Evolutionary conservation across 2,329 filamentous ascomycete genomes (phyloP).

Genomic region (Myriosclerotinia duriaeana): DNA sequence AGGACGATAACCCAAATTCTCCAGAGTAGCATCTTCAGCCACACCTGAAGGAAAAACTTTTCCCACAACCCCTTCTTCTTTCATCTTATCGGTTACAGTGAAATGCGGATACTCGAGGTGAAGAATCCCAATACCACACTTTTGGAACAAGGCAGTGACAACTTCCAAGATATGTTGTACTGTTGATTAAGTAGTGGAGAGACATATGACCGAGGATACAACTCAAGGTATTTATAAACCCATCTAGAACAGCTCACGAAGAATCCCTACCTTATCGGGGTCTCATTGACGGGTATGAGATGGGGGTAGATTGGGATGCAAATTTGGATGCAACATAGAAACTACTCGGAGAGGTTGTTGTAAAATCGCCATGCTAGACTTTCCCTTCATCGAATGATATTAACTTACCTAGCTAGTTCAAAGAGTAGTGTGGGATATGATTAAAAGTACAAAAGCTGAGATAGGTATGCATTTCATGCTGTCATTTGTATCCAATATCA

Average conservation of each 20-base stretch:
- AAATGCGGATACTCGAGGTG: conserved; percentile 19
- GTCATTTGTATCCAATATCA: conserved; percentile 19
- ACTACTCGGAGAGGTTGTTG: neutral
- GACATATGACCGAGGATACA: conserved; percentile 20
- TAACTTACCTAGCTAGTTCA: neutral
- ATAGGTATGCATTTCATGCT: conserved; percentile 4
- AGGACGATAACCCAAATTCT: conserved; percentile 34
- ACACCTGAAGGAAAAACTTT: conserved; percentile 27
- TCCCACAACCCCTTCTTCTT: conserved; percentile 11
- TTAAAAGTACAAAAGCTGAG: neutral
- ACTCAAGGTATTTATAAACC: conserved; percentile 22
- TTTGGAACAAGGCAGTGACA: conserved; percentile 8
- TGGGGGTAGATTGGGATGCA: conserved; percentile 12
- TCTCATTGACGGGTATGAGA: conserved; percentile 20
- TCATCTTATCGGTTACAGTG: conserved; percentile 20
- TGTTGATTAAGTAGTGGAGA: conserved; percentile 16
- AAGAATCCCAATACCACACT: conserved; percentile 11
- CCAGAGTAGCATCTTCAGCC: conserved; percentile 31
- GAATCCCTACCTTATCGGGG: conserved; percentile 22
- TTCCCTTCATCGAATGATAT: conserved; percentile 4
- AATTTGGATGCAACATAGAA: conserved; percentile 17
- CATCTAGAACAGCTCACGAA: neutral
- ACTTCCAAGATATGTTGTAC: conserved; percentile 16
- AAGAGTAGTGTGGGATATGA: neutral
- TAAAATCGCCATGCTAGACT: neutral